Conservation (phyloP, 257 asterid genomes). For the Vinca minor region DNA sequence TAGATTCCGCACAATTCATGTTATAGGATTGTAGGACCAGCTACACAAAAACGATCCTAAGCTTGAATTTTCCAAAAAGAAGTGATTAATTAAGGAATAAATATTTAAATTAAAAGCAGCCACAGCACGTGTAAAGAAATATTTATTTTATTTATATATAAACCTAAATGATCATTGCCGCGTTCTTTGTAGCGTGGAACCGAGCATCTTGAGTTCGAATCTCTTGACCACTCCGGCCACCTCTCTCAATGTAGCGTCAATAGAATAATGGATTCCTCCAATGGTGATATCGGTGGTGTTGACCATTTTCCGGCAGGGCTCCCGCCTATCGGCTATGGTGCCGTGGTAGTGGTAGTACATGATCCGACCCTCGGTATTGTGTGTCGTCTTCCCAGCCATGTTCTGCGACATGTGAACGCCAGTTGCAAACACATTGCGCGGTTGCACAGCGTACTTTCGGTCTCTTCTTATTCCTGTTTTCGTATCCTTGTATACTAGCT, state of each 20-base stretch:
- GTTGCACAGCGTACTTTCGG: constrained; percentile 70
- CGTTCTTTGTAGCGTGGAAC: constrained; percentile 46
- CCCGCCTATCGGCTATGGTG: constrained; percentile 56
- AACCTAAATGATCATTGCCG: constrained; percentile 30
- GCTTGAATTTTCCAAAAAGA: too few relatives aligned
- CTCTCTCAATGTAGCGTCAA: constrained; percentile 52
- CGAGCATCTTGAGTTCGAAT: constrained; percentile 62
- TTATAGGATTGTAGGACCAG: too few relatives aligned
- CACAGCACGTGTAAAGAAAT: too few relatives aligned
- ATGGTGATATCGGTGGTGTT: constrained; percentile 34
- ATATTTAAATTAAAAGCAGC: too few relatives aligned
- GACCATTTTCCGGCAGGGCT: constrained; percentile 48
- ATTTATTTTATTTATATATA: too few relatives aligned
- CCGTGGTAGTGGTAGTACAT: constrained; percentile 77
- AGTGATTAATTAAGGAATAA: background rate
- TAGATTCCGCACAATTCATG: too few relatives aligned
- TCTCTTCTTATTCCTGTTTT: constrained; percentile 55
- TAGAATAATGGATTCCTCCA: constrained; percentile 40
- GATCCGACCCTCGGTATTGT: constrained; percentile 54
- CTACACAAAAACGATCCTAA: too few relatives aligned
- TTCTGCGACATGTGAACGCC: constrained; percentile 86
- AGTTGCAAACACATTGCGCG: constrained; percentile 60
- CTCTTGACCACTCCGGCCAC: constrained; percentile 60
- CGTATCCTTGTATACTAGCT: constrained; percentile 62
- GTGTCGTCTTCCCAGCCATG: constrained; percentile 50